A percentile compares a stretch with the other conserved stretches of the same genome.
Conservation (phyloP, 2,329 filamentous ascomycete genomes). For the Grosmannia penicillata region DNA sequence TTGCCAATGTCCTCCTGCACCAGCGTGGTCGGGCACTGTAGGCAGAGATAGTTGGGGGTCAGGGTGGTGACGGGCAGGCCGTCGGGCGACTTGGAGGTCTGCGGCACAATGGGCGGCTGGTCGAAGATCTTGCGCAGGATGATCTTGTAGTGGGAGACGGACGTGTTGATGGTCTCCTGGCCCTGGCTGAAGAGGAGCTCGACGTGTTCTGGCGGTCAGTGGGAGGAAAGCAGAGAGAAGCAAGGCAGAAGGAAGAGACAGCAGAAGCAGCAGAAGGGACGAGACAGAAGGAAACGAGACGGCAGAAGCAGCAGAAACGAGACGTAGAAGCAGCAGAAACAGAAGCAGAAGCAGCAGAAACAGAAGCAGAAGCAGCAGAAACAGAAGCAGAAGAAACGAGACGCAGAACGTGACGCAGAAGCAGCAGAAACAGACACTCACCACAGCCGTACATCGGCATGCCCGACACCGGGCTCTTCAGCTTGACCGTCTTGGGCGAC, state of each 20-base stretch:
- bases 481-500: slow-evolving; percentile 40
- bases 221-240: slow-evolving; percentile 15
- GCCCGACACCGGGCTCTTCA: slow-evolving; percentile 44
- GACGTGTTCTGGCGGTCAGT: slow-evolving; percentile 45
- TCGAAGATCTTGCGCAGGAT: slow-evolving; percentile 59
- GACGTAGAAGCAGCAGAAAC: too few relatives aligned
- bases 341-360: too few relatives aligned
- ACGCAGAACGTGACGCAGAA: neutral
- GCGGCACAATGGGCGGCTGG: slow-evolving; percentile 45
- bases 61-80: slow-evolving; percentile 43
- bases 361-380: too few relatives aligned
- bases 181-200: slow-evolving; percentile 48
- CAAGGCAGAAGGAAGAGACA: neutral
- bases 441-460: slow-evolving; percentile 50
- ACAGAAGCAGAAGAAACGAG: slow-evolving; percentile 5
- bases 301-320: too few relatives aligned
- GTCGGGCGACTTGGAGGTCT: slow-evolving; percentile 46
- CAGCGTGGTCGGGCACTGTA: slow-evolving; percentile 58
- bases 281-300: too few relatives aligned
- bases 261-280: too few relatives aligned
- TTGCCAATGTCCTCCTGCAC: slow-evolving; percentile 48
- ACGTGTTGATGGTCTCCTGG: slow-evolving; percentile 51
- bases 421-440: slow-evolving; percentile 22
- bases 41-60: slow-evolving; percentile 55
- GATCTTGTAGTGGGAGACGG: slow-evolving; percentile 57